These are phyloP conservation scores for Cryptosporidium andersoni DNA, from an alignment of 169 alveolate genomes.

Conservation along the genomic window DNA sequence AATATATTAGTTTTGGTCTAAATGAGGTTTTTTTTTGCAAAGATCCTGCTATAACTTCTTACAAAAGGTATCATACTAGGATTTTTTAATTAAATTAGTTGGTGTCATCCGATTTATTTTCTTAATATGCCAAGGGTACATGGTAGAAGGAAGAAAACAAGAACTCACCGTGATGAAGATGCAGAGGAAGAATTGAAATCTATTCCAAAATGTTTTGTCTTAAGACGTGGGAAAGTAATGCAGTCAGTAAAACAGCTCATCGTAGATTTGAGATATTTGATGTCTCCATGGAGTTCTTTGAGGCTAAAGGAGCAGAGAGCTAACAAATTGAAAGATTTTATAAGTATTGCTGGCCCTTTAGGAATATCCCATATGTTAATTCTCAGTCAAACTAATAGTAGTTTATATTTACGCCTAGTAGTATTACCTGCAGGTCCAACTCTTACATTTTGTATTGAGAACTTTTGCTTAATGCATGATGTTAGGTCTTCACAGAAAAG, in stretches of 20 bases:
- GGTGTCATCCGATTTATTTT: no score
- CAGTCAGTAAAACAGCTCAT: conserved; percentile 65
- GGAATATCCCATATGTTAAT: conserved; percentile 75
- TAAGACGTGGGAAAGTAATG: conserved; percentile 71
- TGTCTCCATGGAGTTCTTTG: conserved; percentile 74
- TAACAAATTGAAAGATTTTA: conserved; percentile 72
- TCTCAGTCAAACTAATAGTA: conserved; percentile 73
- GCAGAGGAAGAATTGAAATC: conserved; percentile 65
- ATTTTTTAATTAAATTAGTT: no score
- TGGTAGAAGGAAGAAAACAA: conserved; percentile 65
- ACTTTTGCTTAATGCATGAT: conserved; percentile 71
- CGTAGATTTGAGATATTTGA: conserved; percentile 72
- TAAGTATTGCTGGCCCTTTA: conserved; percentile 70
- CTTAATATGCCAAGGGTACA: conserved; percentile 34
- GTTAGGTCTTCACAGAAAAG: conserved; percentile 68
- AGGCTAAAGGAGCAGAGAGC: conserved; percentile 65
- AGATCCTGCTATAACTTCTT: no score
- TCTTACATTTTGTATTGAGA: conserved; percentile 55
- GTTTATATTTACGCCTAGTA: conserved; percentile 71
- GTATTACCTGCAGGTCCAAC: conserved; percentile 77
- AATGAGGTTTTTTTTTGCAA: no score
- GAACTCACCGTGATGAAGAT: conserved; percentile 45
- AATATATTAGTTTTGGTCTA: no score
- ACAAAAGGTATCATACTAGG: no score
- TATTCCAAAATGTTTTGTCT: conserved; percentile 72